Conservation (phyloP, 768 basidiomycete species). For the Boletus pseudo-olivaceus region DNA sequence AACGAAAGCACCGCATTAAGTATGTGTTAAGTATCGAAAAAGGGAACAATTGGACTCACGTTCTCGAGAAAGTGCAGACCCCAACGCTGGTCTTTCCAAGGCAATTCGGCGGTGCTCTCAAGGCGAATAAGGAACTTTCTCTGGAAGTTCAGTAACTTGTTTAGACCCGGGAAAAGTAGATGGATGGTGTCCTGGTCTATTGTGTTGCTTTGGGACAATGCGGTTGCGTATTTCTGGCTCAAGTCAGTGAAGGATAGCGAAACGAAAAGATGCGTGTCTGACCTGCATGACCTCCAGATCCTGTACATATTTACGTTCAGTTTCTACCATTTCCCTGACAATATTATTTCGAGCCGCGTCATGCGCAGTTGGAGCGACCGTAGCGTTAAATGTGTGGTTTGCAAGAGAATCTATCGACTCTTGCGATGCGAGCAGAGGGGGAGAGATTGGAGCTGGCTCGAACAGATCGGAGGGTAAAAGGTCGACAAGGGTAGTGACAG, state of each 20-base stretch:
- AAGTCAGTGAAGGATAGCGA: conserved; percentile 13
- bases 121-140: conserved; percentile 88
- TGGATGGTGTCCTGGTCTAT: conserved; percentile 96
- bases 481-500: conserved; percentile 81
- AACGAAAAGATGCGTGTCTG: conserved; percentile 24
- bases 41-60: conserved; percentile 43
- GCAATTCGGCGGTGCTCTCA: conserved; percentile 78
- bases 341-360: conserved; percentile 73
- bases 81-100: conserved; percentile 86
- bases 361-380: conserved; percentile 50
- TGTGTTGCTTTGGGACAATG: conserved; percentile 74
- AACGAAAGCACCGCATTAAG: conserved; percentile 44
- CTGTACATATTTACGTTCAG: conserved; percentile 94
- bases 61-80: conserved; percentile 80
- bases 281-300: conserved; percentile 97
- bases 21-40: conserved; percentile 17
- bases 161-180: conserved; percentile 90
- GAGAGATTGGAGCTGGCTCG: conserved; percentile 57
- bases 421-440: conserved; percentile 50
- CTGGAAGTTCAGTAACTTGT: conserved; percentile 95
- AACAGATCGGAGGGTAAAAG: conserved; percentile 68
- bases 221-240: conserved; percentile 80
- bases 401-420: conserved; percentile 58
- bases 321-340: conserved; percentile 87
- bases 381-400: conserved; percentile 38